These are phyloP conservation scores for Botrytis byssoidea DNA, from an alignment of 2,329 filamentous ascomycete genomes.

Conservation along the genomic window DNA sequence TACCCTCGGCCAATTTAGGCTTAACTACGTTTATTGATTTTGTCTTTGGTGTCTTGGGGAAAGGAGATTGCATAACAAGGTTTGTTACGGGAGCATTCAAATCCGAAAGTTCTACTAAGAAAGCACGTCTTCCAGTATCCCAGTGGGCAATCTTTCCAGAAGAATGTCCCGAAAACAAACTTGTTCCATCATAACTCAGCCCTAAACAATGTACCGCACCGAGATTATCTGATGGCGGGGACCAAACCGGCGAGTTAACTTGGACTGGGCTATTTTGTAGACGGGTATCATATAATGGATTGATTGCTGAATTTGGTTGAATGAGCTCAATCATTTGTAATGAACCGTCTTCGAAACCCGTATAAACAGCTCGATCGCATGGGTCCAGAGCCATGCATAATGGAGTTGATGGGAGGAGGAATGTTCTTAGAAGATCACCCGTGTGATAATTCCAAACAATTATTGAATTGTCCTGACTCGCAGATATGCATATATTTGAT, in stretches of 20 bases:
- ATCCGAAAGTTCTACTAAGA: conserved; percentile 35
- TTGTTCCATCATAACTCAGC: conserved; percentile 79
- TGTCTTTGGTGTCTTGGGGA: conserved; percentile 46
- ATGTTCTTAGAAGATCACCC: conserved; percentile 73
- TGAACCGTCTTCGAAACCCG: conserved; percentile 76
- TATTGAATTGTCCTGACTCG: conserved; percentile 81
- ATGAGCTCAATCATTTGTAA: conserved; percentile 77
- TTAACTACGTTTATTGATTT: conserved; percentile 68
- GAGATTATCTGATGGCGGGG: conserved; percentile 44
- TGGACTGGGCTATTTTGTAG: conserved; percentile 58
- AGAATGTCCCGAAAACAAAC: conserved; percentile 75
- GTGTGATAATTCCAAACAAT: conserved; percentile 91
- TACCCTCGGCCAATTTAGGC: conserved; percentile 66
- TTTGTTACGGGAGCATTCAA: conserved; percentile 84
- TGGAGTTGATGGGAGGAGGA: conserved; percentile 73
- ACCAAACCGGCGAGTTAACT: conserved; percentile 50
- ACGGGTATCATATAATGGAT: conserved; percentile 44
- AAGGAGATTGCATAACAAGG: conserved; percentile 67
- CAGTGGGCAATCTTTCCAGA: conserved; percentile 77
- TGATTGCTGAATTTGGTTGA: conserved; percentile 45
- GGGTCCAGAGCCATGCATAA: conserved; percentile 76
- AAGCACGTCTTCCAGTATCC: conserved; percentile 57
- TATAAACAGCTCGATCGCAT: conserved; percentile 77
- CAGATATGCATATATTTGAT: conserved; percentile 80
- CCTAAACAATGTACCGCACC: conserved; percentile 64